phyloP scores from a whole-genome alignment of 148 eudicot genomes.

The Rhododendron griersonianum region DNA sequence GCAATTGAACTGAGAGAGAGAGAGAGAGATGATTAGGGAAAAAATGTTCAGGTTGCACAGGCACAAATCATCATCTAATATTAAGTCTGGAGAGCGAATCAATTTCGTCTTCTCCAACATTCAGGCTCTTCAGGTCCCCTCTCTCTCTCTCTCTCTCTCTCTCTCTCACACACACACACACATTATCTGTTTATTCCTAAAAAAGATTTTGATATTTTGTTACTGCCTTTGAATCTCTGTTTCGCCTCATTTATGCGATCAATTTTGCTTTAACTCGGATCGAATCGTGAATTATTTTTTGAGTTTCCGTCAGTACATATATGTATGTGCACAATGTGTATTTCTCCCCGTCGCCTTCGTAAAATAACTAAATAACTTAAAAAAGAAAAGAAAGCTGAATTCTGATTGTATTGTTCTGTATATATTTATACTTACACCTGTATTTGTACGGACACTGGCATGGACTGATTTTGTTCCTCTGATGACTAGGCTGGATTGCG shows the following conservation, averaged over 20 bases:
- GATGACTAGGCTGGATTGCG: background rate
- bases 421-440: background rate
- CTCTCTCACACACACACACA: background rate
- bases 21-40: constrained; percentile 12
- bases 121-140: constrained; percentile 59
- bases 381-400: background rate
- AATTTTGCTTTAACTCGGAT: background rate
- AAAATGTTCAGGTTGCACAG: constrained; percentile 67
- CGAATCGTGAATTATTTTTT: background rate
- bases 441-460: background rate
- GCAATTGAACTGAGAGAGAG: background rate
- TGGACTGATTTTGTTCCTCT: background rate
- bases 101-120: constrained; percentile 69
- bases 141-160: background rate
- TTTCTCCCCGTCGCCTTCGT: background rate
- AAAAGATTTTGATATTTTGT: background rate
- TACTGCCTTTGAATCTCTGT: background rate
- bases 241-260: background rate
- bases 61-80: constrained; percentile 23
- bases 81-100: constrained; percentile 35
- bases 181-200: background rate
- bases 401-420: background rate
- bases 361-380: background rate
- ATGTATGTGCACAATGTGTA: background rate
- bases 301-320: background rate